phyloP scores from a whole-genome alignment of 139 green algal species.

The Zygnema circumcarinatum region DNA sequence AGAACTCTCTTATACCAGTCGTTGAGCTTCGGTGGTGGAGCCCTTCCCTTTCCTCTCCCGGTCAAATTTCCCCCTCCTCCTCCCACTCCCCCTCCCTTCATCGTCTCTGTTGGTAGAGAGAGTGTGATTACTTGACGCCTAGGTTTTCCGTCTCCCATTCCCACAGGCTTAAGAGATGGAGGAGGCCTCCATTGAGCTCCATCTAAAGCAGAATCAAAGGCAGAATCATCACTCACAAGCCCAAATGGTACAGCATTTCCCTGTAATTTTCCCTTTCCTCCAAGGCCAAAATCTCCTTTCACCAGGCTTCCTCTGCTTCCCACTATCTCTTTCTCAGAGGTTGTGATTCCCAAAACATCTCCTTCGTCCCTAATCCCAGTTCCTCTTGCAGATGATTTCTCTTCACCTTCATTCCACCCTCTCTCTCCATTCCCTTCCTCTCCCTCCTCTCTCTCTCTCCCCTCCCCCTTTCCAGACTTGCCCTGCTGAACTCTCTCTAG shows the following conservation, averaged over 20 bases:
- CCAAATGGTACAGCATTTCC: neutral
- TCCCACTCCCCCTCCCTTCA: neutral
- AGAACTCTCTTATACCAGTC: conserved; percentile 58
- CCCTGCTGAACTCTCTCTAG: conserved; percentile 11
- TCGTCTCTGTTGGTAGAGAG: neutral
- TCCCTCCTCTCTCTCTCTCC: neutral
- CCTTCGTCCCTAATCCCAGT: no score
- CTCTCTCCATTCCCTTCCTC: no score
- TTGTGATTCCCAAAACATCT: no score
- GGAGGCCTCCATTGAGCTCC: neutral
- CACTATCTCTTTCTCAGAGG: no score
- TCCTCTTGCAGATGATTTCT: no score
- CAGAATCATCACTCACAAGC: conserved; percentile 14
- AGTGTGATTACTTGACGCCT: neutral
- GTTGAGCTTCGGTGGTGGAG: conserved; percentile 34
- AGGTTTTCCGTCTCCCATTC: neutral
- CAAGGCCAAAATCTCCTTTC: no score
- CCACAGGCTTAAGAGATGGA: neutral
- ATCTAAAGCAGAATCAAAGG: neutral
- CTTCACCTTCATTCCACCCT: no score
- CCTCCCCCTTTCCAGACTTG: neutral
- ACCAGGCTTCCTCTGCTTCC: no score
- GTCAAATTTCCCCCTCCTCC: neutral
- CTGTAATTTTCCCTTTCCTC: neutral
- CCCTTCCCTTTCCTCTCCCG: neutral